Base-by-base conservation (phyloP, 2,329 filamentous ascomycete genomes). In the Sporothrix mexicana region DNA sequence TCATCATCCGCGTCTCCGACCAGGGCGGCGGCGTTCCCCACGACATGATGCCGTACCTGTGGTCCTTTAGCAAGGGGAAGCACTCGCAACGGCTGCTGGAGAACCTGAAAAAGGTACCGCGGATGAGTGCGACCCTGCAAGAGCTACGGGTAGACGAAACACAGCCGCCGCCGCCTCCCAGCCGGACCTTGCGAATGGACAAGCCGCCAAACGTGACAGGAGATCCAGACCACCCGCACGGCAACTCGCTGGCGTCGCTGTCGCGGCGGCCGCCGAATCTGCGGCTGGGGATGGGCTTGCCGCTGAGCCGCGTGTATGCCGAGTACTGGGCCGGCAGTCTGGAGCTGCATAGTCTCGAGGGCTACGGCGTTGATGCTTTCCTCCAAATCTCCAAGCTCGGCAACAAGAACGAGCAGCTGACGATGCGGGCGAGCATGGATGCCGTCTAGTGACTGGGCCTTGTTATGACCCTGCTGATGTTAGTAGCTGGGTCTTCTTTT, bases 311-410 rank as follows among this genome's bases (percentile, higher is more conserved):
- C 74, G 93, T 98, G 2, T 99, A 98, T 81, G 94, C 95, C 41
- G 95, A 98, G 82, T 98, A 98, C 81, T 99, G 96, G 96, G 96
- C 96, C 2, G 96, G 96, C 30, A 96, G 89, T 77, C 84, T 99
- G 9, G 93, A 97, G 78, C 82, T 98, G 73, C 95, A 98, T 80
- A 98, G 93, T 78, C 84, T 99, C 8, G 95, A 98, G 79, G 97
- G 96, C 0, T 98, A 98, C 80, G 96, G 96, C 15, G 94, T 97
- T 7, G 96, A 99, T 83, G 95, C 93, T 0, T 99, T 99, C 79
- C 83, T 99, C 75, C 95, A 98, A 80, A 97, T 99, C 74, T 97
- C 94, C 5, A 97, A 97, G 80, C 85, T 99, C 73, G 96, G 96
- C 23, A 99, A 99, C 81, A 98, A 97, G 86, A 98, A 98, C 79